phyloP scores from a whole-genome alignment of 1,139 yeast genomes.

The Debaryomyces sp. region DNA sequence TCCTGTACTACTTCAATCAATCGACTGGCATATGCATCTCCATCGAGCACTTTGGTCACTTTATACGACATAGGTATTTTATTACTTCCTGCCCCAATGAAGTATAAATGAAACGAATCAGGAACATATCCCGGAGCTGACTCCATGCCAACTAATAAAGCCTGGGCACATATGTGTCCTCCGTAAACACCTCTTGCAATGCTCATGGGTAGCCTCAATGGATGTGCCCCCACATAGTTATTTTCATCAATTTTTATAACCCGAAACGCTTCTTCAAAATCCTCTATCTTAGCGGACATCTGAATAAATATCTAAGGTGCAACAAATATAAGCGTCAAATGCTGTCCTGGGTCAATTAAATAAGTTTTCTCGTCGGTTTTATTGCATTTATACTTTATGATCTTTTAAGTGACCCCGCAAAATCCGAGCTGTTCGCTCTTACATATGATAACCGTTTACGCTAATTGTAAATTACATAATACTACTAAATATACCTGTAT shows the following conservation, averaged over 20 bases:
- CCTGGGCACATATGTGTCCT: conserved; percentile 75
- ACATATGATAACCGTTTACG: neutral
- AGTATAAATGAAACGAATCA: conserved; percentile 43
- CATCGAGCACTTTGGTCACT: conserved; percentile 55
- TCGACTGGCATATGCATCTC: conserved; percentile 26
- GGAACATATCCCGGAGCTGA: conserved; percentile 37
- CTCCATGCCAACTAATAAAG: conserved; percentile 64
- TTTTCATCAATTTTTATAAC: conserved; percentile 33
- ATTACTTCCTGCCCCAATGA: conserved; percentile 51
- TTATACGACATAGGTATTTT: conserved; percentile 54
- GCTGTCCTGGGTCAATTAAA: neutral
- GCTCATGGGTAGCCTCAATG: conserved; percentile 39
- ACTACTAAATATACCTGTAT: neutral
- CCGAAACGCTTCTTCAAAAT: conserved; percentile 44
- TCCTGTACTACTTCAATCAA: conserved; percentile 33
- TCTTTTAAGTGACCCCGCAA: neutral
- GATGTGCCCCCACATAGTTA: conserved; percentile 40
- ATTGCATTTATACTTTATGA: neutral
- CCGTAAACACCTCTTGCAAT: conserved; percentile 79
- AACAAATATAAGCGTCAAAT: neutral
- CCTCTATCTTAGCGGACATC: conserved; percentile 8
- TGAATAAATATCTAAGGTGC: neutral
- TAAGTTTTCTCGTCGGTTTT: neutral
- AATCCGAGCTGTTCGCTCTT: neutral
- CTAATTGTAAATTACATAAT: neutral